Conservation (phyloP, 805 yeast genomes). For the Suhomyces emberorum region DNA sequence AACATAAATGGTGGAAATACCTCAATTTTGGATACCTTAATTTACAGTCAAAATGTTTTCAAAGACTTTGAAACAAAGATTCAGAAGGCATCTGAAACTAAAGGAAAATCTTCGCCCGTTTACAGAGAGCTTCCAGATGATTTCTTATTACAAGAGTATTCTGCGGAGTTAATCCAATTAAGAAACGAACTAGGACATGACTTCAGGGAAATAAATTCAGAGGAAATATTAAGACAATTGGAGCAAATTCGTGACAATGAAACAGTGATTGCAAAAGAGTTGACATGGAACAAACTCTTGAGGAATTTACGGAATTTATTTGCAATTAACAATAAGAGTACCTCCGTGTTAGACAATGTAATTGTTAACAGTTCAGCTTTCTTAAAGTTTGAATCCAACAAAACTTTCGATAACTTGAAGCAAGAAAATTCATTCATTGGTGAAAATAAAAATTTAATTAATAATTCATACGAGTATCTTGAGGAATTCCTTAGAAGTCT, state of each 20-base stretch:
- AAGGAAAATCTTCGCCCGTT: not conserved
- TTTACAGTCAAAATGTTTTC: constrained; percentile 41
- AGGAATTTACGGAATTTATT: constrained; percentile 31
- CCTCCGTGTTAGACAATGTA: constrained; percentile 36
- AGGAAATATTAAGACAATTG: constrained; percentile 15
- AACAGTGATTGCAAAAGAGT: constrained; percentile 15
- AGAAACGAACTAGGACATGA: constrained; percentile 14
- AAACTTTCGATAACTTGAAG: constrained; percentile 7
- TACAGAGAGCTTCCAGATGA: constrained; percentile 34
- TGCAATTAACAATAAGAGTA: constrained; percentile 27
- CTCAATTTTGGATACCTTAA: constrained; percentile 53
- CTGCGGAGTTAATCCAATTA: constrained; percentile 27
- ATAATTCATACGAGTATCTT: constrained; percentile 8
- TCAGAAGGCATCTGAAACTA: not conserved
- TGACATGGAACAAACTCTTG: constrained; percentile 24
- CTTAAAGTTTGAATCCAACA: constrained; percentile 17
- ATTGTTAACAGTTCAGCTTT: constrained; percentile 27
- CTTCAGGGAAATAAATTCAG: constrained; percentile 14
- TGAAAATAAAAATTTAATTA: constrained; percentile 12
- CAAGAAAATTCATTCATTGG: constrained; percentile 12
- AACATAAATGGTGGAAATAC: constrained; percentile 57
- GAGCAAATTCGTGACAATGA: constrained; percentile 14
- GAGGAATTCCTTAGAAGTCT: constrained; percentile 6
- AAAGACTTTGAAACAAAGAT: constrained; percentile 18
- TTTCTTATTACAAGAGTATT: constrained; percentile 31